Evolutionary conservation across 2,329 filamentous ascomycete species (phyloP), one percentile per base, ranked within the genome.

Genomic region (Alternaria sp.): DNA sequence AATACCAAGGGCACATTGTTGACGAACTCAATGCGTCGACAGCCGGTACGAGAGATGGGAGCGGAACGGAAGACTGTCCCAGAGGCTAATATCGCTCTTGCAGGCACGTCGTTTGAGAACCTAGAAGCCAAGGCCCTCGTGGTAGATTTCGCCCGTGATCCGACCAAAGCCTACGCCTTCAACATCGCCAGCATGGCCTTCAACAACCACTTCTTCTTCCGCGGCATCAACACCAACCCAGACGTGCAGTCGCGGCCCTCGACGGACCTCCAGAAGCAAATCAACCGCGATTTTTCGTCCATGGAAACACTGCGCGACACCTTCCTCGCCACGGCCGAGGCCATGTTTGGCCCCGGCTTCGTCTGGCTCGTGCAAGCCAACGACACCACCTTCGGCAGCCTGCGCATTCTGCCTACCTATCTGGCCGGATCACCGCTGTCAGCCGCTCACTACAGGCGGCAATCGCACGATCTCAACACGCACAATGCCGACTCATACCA

Each of bases 291-390:
- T 71, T 98, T 97, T 82, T 90, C 90, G 74, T 92, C 89, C 70
- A 82, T 96, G 69, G 90, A 96, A 65, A 93, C 90, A 29, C 87
- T 99, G 58, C 88, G 88, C 74, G 84, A 84, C 69, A 91, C 95
- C 76, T 88, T 99, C 79, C 79, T 95, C 72, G 82, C 88, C 65
- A 96, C 90, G 39, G 94, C 94, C 58, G 84, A 87, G 67, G 86
- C 88, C 80, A 97, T 98, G 93, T 98, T 99, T 81, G 95, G 94
- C 54, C 93, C 94, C 0, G 95, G 95, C 65, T 98, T 96, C 80
- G 90, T 98, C 75, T 99, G 95, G 95, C 88, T 99, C 61, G 91
- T 97, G 71, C 74, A 82, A 40, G 79, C 80, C 52, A 74, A 77
- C 56, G 73, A 82, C 24, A 60, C 60, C 21, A 78, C 81, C 31